Conservation (phyloP, 1,139 yeast genomes). For the Yamadazyma jaroonii region DNA sequence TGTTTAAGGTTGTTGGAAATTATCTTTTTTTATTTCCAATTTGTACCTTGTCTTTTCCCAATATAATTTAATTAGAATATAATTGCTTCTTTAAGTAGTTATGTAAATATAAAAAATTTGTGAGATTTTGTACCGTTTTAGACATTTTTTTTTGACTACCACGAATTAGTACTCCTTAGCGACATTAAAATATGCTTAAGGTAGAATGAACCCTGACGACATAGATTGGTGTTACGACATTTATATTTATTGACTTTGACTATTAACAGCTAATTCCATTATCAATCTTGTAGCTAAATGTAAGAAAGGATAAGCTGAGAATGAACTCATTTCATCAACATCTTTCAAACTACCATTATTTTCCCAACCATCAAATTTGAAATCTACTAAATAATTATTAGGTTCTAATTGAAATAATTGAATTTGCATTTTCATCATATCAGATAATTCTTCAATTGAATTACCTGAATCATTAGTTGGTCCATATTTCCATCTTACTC, state of each 20-base stretch:
- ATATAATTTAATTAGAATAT: neutral
- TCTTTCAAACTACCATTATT: conserved; percentile 28
- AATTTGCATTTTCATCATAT: conserved; percentile 91
- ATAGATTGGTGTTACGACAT: neutral
- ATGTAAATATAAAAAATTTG: conserved; percentile 2
- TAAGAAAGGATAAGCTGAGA: conserved; percentile 91
- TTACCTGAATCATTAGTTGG: conserved; percentile 34
- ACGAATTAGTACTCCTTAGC: no score
- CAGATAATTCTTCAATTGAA: conserved; percentile 15
- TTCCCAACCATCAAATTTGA: conserved; percentile 98
- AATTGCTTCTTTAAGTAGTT: conserved; percentile 3
- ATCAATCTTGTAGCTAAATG: conserved; percentile 89
- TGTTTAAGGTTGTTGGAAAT: no score
- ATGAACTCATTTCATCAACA: conserved; percentile 74
- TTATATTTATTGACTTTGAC: conserved; percentile 17
- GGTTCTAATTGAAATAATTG: conserved; percentile 95
- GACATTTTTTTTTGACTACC: neutral
- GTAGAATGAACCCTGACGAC: no score
- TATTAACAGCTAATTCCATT: conserved; percentile 93
- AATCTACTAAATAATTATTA: conserved; percentile 92
- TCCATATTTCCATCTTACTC: conserved; percentile 91
- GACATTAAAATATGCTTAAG: no score
- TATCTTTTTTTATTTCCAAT: no score
- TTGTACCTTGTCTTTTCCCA: neutral
- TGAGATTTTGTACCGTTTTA: conserved; percentile 2